Percentiles rank a stretch among this genome's conserved stretches.
These are phyloP conservation scores for Malus hybrid DNA, from an alignment of 331 rosid genomes.

Conservation along the genomic window DNA sequence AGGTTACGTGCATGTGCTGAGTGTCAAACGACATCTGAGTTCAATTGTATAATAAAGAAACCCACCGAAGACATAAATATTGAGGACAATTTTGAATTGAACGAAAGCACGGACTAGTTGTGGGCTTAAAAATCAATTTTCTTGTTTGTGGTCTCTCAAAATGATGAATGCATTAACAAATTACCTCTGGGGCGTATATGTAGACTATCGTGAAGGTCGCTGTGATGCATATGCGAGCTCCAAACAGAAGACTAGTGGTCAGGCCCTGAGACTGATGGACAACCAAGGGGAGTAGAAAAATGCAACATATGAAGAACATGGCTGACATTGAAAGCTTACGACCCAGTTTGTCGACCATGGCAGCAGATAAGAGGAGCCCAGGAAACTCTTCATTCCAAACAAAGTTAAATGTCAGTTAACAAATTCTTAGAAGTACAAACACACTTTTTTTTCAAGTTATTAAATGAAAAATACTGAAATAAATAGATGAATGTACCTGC, in stretches of 20 bases:
- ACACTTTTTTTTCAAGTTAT: background rate
- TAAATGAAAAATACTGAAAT: constrained; percentile 5
- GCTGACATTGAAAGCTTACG: constrained; percentile 83
- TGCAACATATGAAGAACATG: constrained; percentile 68
- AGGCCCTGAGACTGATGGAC: constrained; percentile 49
- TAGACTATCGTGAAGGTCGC: constrained; percentile 73
- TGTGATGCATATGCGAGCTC: constrained; percentile 93
- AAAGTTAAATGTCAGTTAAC: constrained; percentile 27
- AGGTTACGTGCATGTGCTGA: background rate
- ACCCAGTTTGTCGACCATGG: constrained; percentile 71
- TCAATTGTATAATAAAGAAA: background rate
- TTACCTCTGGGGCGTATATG: constrained; percentile 98
- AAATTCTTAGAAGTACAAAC: constrained; percentile 10
- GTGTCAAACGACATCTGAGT: background rate
- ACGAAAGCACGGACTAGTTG: background rate
- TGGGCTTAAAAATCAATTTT: background rate
- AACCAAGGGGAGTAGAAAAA: constrained; percentile 69
- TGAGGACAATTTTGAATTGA: background rate
- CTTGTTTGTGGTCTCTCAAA: background rate
- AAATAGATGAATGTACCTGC: constrained; percentile 58
- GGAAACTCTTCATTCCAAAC: constrained; percentile 68
- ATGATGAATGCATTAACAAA: background rate
- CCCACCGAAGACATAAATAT: background rate
- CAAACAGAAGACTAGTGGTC: constrained; percentile 73
- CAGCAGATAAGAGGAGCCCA: constrained; percentile 78